Evolutionary conservation across 2,329 filamentous ascomycete genomes (phyloP).

Genomic region (Cryoendolithus antarcticus): DNA sequence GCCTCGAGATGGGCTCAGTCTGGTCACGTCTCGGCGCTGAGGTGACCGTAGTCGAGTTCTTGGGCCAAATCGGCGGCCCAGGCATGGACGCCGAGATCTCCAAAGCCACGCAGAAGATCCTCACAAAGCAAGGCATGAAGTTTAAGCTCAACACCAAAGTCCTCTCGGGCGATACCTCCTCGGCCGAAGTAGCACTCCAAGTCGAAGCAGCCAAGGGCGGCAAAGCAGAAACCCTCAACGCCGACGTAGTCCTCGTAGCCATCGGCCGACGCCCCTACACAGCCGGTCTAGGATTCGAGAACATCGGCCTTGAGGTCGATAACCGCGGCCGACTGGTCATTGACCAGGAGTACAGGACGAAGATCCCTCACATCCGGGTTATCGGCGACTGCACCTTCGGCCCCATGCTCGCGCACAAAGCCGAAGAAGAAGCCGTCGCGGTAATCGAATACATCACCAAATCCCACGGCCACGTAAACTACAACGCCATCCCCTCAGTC

Average conservation of each 20-base stretch:
- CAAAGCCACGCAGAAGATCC: constrained; percentile 82
- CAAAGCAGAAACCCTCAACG: constrained; percentile 83
- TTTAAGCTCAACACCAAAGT: constrained; percentile 99
- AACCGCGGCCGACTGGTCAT: constrained; percentile 92
- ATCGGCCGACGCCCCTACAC: constrained; percentile 96
- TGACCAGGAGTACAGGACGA: constrained; percentile 97
- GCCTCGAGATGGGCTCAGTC: constrained; percentile 93
- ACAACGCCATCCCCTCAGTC: constrained; percentile 90
- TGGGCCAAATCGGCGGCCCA: constrained; percentile 90
- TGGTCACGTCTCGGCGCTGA: constrained; percentile 90
- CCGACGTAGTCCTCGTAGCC: constrained; percentile 89
- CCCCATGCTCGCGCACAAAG: constrained; percentile 94
- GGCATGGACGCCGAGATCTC: constrained; percentile 94
- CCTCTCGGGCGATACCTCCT: constrained; percentile 65
- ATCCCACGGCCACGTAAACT: constrained; percentile 97
- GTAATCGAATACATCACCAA: constrained; percentile 96
- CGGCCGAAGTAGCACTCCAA: constrained; percentile 66
- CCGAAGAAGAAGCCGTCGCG: constrained; percentile 93
- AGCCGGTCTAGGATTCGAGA: constrained; percentile 79
- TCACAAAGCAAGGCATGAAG: constrained; percentile 92
- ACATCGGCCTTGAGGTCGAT: constrained; percentile 81
- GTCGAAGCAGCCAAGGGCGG: constrained; percentile 92
- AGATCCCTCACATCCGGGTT: constrained; percentile 90
- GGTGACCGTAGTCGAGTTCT: constrained; percentile 94
- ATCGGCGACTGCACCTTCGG: constrained; percentile 95